Conservation (phyloP, 2,329 filamentous ascomycete genomes). For the Bipolaris gigantea region DNA sequence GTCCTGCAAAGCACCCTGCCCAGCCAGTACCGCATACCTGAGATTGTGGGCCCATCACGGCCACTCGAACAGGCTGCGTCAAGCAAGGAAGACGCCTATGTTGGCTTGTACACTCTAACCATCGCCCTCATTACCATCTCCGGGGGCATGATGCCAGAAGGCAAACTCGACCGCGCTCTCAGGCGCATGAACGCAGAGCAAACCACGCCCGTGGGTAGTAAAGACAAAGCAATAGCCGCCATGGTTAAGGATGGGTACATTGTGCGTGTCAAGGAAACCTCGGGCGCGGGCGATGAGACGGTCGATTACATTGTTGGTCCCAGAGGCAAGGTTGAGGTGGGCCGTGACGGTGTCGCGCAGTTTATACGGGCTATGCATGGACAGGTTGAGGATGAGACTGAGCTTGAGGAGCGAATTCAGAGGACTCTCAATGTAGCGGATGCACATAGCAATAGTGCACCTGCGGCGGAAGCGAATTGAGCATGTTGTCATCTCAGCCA, state of each 20-base stretch:
- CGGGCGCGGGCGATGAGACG: conserved; percentile 73
- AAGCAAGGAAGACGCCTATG: conserved; percentile 75
- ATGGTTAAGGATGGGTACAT: conserved; percentile 85
- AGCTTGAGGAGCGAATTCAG: conserved; percentile 39
- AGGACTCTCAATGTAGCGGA: conserved; percentile 38
- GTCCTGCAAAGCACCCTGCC: conserved; percentile 77
- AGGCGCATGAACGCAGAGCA: conserved; percentile 73
- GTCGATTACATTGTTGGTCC: conserved; percentile 84
- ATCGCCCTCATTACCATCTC: conserved; percentile 74
- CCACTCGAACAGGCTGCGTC: conserved; percentile 57
- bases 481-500: not conserved
- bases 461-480: not conserved
- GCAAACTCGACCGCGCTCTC: conserved; percentile 76
- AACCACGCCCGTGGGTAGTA: conserved; percentile 72
- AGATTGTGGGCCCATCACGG: conserved; percentile 69
- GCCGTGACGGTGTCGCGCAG: conserved; percentile 71
- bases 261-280: conserved; percentile 68
- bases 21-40: conserved; percentile 61
- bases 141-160: conserved; percentile 73
- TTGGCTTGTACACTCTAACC: conserved; percentile 77
- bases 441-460: conserved; percentile 10
- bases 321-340: conserved; percentile 82
- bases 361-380: conserved; percentile 56
- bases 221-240: conserved; percentile 71
- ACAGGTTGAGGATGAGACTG: conserved; percentile 39